Percentiles rank a stretch among this genome's conserved stretches.
Conservation (phyloP, 768 basidiomycete genomes). For the Neoboletus magnificus region DNA sequence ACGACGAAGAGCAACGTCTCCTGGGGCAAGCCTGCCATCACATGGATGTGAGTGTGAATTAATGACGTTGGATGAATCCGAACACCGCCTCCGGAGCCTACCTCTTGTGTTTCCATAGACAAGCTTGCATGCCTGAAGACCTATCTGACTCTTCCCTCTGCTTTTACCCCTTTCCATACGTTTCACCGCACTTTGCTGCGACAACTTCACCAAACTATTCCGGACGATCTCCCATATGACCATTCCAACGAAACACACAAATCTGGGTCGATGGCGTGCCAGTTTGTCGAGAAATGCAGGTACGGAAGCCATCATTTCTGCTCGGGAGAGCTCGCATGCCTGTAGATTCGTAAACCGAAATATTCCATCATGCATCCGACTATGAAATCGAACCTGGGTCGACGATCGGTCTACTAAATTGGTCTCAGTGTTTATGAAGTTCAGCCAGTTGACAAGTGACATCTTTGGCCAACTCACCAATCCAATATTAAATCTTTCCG, state of each 20-base stretch:
- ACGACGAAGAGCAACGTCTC: slow-evolving; percentile 76
- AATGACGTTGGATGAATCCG: background rate
- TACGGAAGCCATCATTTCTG: slow-evolving; percentile 54
- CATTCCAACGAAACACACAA: slow-evolving; percentile 79
- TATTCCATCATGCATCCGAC: background rate
- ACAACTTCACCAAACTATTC: slow-evolving; percentile 36
- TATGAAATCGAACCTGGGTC: slow-evolving; percentile 42
- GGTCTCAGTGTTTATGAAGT: slow-evolving; percentile 44
- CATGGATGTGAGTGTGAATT: background rate
- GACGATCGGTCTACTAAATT: slow-evolving; percentile 74
- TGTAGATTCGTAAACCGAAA: slow-evolving; percentile 17
- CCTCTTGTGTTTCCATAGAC: slow-evolving; percentile 10
- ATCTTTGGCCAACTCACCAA: slow-evolving; percentile 45
- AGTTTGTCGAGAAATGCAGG: slow-evolving; percentile 62
- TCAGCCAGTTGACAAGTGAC: background rate
- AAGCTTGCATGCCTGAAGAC: slow-evolving; percentile 26
- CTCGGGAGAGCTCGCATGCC: slow-evolving; percentile 53
- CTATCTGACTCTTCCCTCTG: slow-evolving; percentile 10
- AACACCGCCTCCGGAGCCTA: background rate
- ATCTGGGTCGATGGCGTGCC: slow-evolving; percentile 48
- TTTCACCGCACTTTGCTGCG: background rate
- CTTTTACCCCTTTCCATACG: slow-evolving; percentile 4
- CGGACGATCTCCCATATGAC: slow-evolving; percentile 51
- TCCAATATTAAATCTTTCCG: slow-evolving; percentile 56
- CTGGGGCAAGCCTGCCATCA: background rate